These are phyloP conservation scores for Syzygium grande DNA, from an alignment of 345 rosid species.

Conservation along the genomic window DNA sequence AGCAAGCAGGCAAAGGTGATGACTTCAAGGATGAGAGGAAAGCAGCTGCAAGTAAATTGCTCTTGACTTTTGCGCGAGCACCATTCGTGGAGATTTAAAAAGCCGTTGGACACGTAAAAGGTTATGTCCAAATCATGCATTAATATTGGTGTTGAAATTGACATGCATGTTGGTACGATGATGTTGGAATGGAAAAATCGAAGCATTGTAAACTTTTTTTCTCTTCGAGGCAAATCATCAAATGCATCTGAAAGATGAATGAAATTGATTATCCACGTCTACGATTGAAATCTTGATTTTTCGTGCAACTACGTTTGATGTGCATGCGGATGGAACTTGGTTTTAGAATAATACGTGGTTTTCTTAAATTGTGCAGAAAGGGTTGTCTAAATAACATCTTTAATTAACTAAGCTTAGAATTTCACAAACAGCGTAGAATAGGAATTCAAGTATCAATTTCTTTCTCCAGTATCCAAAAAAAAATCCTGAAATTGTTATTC, in stretches of 20 bases:
- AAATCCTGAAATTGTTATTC: not conserved
- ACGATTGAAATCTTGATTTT: not conserved
- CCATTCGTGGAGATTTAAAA: not conserved
- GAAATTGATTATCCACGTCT: not conserved
- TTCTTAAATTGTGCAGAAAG: not conserved
- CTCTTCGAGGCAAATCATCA: too few relatives aligned
- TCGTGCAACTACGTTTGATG: rapidly evolving
- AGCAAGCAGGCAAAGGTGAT: not conserved
- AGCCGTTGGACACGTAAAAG: not conserved
- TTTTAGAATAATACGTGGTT: not conserved
- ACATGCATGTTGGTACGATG: not conserved
- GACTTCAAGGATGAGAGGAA: not conserved
- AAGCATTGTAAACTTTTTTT: not conserved
- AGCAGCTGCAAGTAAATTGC: not conserved
- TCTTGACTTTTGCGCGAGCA: not conserved
- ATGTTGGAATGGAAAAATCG: not conserved
- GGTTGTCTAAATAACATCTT: not conserved
- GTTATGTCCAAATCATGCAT: not conserved
- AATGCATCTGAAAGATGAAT: not conserved
- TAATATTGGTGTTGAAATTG: not conserved
- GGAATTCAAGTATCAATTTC: not conserved
- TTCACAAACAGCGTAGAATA: not conserved
- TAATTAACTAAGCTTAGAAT: not conserved
- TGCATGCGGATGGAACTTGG: not conserved
- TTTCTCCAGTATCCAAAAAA: not conserved